Conservation (phyloP, 1,284 basidiomycete species). For the Puccinia horiana region DNA sequence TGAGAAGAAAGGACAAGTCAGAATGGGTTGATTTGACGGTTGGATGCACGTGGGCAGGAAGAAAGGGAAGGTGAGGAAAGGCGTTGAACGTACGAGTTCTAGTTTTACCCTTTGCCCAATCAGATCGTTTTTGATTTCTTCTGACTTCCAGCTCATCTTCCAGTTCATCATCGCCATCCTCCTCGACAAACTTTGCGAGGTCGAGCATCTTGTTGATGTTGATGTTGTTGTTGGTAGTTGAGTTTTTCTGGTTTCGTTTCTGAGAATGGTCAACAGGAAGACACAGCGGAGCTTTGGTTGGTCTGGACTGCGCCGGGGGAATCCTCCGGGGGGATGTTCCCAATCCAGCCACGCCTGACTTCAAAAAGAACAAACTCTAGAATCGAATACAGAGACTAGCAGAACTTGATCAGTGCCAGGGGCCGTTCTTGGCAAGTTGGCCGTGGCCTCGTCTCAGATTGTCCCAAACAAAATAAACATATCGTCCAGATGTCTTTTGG, state of each 20-base stretch:
- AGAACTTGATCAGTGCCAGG: too few relatives aligned
- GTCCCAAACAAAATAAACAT: too few relatives aligned
- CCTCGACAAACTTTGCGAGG: constrained; percentile 16
- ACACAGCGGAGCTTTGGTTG: not conserved
- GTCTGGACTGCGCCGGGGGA: not conserved
- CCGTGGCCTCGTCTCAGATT: too few relatives aligned
- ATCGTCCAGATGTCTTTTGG: too few relatives aligned
- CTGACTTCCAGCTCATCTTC: constrained; percentile 3
- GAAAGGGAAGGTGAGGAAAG: not conserved
- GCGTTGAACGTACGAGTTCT: constrained; percentile 13
- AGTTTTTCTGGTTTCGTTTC: not conserved
- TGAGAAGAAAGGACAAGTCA: constrained; percentile 1
- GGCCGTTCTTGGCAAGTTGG: too few relatives aligned
- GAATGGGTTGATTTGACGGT: not conserved
- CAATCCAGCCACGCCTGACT: too few relatives aligned
- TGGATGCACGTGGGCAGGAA: not conserved
- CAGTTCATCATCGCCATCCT: constrained; percentile 30
- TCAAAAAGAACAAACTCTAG: too few relatives aligned
- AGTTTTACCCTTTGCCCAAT: constrained; percentile 44
- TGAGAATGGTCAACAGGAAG: too few relatives aligned
- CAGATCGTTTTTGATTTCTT: constrained; percentile 19
- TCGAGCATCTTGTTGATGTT: not conserved
- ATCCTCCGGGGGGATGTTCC: not conserved
- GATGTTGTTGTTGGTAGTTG: not conserved
- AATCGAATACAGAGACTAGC: too few relatives aligned